Evolutionary conservation across 768 basidiomycete genomes (phyloP).

Genomic region (Brasilioporus rufonigricans): DNA sequence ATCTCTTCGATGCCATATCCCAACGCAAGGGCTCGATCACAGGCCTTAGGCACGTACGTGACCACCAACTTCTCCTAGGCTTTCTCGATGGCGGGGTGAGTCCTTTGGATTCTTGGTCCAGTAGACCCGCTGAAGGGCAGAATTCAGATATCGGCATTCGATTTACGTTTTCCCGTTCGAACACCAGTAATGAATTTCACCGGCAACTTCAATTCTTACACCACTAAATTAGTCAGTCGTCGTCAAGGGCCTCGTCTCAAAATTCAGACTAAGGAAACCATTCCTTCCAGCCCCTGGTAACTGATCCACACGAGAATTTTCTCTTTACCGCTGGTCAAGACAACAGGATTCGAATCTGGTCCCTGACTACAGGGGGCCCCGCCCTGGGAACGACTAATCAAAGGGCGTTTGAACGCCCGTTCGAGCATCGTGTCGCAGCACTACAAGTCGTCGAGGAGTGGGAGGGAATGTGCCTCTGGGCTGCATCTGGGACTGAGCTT

Average conservation of each 20-base stretch:
- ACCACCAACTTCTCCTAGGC: slow-evolving; percentile 53
- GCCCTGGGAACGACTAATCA: slow-evolving; percentile 12
- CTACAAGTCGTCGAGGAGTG: slow-evolving; percentile 49
- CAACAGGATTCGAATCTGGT: slow-evolving; percentile 64
- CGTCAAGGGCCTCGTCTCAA: neutral
- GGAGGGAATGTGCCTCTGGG: slow-evolving; percentile 50
- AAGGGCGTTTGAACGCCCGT: slow-evolving; percentile 32
- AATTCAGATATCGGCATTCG: slow-evolving; percentile 55
- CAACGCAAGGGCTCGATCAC: slow-evolving; percentile 46
- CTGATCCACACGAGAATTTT: slow-evolving; percentile 55
- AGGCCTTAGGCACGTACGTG: slow-evolving; percentile 48
- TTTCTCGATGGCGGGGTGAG: slow-evolving; percentile 61
- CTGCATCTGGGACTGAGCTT: slow-evolving; percentile 43
- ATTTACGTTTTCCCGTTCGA: slow-evolving; percentile 52
- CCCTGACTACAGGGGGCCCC: slow-evolving; percentile 49
- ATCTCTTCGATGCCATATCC: slow-evolving; percentile 37
- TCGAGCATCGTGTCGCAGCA: slow-evolving; percentile 42
- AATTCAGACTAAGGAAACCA: slow-evolving; percentile 2
- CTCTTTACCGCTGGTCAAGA: slow-evolving; percentile 74
- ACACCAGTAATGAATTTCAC: slow-evolving; percentile 46
- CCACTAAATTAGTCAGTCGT: slow-evolving; percentile 47
- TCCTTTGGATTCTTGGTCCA: slow-evolving; percentile 1
- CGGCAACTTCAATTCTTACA: slow-evolving; percentile 60
- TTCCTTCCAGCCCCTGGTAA: slow-evolving; percentile 51
- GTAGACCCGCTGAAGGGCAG: neutral